Percentiles rank a stretch among this genome's conserved stretches.
These are phyloP conservation scores for Botrytis medusae DNA, from an alignment of 2,329 filamentous ascomycete genomes.

Conservation along the genomic window DNA sequence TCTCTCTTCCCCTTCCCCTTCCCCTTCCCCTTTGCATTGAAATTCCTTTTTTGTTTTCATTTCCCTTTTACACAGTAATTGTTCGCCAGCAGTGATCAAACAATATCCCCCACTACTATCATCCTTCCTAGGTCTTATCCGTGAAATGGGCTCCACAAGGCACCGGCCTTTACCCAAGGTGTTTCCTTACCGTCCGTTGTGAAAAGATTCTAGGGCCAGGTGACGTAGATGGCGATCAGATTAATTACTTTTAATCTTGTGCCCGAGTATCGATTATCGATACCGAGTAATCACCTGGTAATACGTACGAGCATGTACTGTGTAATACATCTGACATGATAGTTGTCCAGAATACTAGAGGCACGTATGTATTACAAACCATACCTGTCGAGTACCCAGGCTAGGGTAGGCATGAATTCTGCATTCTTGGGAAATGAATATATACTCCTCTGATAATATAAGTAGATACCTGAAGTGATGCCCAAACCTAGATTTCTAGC, in stretches of 20 bases:
- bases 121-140: neutral
- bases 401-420: neutral
- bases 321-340: neutral
- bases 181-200: neutral
- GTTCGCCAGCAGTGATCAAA: neutral
- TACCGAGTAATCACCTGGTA: neutral
- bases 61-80: neutral
- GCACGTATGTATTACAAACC: neutral
- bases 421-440: neutral
- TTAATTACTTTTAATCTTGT: slow-evolving; percentile 4
- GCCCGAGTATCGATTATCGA: slow-evolving; percentile 8
- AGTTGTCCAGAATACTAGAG: neutral
- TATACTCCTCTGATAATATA: neutral
- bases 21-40: neutral
- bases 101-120: neutral
- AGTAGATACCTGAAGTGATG: neutral
- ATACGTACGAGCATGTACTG: accelerated
- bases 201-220: neutral
- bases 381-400: too few species aligned
- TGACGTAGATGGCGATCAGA: slow-evolving; percentile 14
- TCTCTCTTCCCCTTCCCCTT: neutral
- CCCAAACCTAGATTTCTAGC: neutral
- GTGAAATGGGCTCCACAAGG: neutral
- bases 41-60: neutral
- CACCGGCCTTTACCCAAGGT: neutral